Evolutionary conservation across 1,284 basidiomycete species (phyloP).

Genomic region (Abortiporus biennis): DNA sequence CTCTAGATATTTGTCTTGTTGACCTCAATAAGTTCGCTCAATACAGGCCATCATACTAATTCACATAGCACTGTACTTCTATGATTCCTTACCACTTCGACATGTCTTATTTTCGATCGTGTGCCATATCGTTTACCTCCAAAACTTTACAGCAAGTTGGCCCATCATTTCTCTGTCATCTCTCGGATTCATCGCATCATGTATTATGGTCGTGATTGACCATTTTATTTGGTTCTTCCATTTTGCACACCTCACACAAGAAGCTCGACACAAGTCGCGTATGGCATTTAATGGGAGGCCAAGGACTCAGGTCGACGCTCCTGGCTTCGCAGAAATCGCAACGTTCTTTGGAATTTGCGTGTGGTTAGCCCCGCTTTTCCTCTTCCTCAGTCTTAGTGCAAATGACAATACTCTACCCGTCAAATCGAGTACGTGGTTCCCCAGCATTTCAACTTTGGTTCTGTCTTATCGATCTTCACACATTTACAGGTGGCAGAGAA

Average conservation of each 20-base stretch:
- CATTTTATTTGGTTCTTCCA: conserved; percentile 96
- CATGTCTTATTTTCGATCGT: conserved; percentile 73
- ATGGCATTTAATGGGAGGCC: conserved; percentile 27
- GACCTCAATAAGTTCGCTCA: background rate
- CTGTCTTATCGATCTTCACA: background rate
- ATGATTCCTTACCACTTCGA: conserved; percentile 72
- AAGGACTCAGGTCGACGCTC: conserved; percentile 27
- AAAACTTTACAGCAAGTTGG: conserved; percentile 87
- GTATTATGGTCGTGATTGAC: conserved; percentile 75
- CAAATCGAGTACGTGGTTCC: no score
- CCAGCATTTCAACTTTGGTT: no score
- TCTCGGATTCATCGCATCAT: conserved; percentile 76
- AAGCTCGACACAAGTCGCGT: conserved; percentile 43
- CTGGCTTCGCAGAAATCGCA: conserved; percentile 84
- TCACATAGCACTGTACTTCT: conserved; percentile 73
- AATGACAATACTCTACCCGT: conserved; percentile 90
- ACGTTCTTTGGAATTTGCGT: conserved; percentile 87
- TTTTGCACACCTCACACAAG: conserved; percentile 67
- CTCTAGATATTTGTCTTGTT: background rate
- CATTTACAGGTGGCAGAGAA: conserved; percentile 6
- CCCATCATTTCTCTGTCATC: conserved; percentile 88
- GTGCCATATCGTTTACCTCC: conserved; percentile 84
- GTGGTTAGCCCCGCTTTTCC: conserved; percentile 86
- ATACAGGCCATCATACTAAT: conserved; percentile 76
- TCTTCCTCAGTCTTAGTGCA: conserved; percentile 90